Evolutionary conservation across 441 rosid species (phyloP).

Genomic region (Macaranga tanarius): DNA sequence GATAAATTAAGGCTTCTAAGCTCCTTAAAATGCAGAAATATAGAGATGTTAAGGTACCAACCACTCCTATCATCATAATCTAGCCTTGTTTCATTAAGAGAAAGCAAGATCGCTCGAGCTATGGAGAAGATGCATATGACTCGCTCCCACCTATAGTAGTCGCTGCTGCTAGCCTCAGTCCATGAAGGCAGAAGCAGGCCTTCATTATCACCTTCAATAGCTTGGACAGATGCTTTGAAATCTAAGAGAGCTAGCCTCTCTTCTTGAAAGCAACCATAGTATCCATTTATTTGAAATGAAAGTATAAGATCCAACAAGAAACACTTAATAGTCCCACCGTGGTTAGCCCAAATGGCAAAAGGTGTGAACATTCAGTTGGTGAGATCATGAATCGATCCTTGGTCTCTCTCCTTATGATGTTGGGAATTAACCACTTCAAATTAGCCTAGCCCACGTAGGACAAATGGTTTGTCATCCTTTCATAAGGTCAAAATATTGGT

Average conservation of each 20-base stretch:
- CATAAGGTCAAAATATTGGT: too few relatives aligned
- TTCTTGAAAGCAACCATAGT: conserved; percentile 1
- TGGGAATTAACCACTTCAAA: too few relatives aligned
- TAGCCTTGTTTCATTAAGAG: not conserved
- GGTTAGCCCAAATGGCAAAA: too few relatives aligned
- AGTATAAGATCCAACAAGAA: not conserved
- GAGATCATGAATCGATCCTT: too few relatives aligned
- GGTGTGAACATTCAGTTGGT: too few relatives aligned
- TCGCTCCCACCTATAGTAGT: conserved; percentile 15
- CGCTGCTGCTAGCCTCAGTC: not conserved
- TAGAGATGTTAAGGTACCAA: conserved; percentile 14
- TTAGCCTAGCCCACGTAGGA: too few relatives aligned
- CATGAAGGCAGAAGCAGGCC: conserved; percentile 14
- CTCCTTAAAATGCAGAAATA: conserved; percentile 4
- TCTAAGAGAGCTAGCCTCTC: conserved; percentile 16
- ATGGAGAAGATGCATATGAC: conserved; percentile 7
- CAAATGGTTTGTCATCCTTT: too few relatives aligned
- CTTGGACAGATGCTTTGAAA: conserved; percentile 5
- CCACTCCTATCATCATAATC: conserved; percentile 6
- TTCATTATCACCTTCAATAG: conserved; percentile 1
- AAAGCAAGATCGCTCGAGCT: not conserved
- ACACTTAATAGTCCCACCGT: too few relatives aligned
- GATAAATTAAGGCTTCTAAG: conserved; percentile 12
- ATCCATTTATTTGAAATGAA: not conserved
- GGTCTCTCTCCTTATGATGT: too few relatives aligned